Evolutionary conservation across 495 filamentous ascomycete species (phyloP), one percentile per base, ranked within the genome.

Genomic region (Sporormia fimetaria): DNA sequence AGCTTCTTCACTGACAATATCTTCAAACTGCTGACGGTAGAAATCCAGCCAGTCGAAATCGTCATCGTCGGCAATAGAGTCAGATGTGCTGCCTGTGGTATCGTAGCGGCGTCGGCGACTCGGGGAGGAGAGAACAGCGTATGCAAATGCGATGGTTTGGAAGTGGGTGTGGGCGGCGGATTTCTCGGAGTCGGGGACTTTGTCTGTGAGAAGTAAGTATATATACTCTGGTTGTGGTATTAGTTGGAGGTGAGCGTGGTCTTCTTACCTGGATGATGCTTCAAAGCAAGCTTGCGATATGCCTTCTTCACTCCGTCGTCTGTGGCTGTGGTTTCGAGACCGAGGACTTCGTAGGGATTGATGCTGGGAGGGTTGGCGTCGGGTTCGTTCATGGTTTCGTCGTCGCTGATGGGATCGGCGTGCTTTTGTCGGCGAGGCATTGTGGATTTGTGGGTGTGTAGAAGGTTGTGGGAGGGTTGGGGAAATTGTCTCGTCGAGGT

Each of bases 21-120:
- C 78, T 10, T 68, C 69, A 57, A 77, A 90, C 42, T 94, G 86
- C 44, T 75, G 75, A 16, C 76, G 73, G 66, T 85, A 96, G 68
- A 88, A 96, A 16, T 80, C 75, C 35, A 68, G 63, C 90, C 90
- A 98, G 66, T 83, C 72, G 65, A 96, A 96, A 52, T 79, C 83
- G 30, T 74, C 81, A 50, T 78, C 83, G 29, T 71, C 80, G 48
- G 73, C 74, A 36, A 87, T 63, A 12, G 75, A 77, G 51, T 94
- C 87, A 2, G 78, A 73, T 0, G 87, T 96, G 34, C 74, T 83
- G 40, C 90, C 90, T 0, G 88, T 94, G 41, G 68, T 66, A 57
- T 98, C 87, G 62, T 94, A 98, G 42, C 84, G 78, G 34, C 71
- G 73, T 36, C 88, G 80, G 22, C 87, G 75, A 3, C 67, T 64